Conservation (phyloP, 345 rosid genomes). For the Cochlearia excelsa region DNA sequence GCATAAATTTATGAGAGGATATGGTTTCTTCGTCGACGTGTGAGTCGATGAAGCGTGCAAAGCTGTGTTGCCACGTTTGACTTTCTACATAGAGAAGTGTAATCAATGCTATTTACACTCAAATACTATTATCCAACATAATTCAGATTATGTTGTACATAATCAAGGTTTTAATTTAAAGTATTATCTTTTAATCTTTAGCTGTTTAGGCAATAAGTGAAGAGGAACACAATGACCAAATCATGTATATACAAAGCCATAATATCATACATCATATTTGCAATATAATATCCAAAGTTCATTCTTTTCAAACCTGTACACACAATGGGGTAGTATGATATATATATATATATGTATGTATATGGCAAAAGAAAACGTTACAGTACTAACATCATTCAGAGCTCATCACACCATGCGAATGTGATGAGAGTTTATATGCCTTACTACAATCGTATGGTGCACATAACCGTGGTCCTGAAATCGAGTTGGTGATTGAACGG, state of each 20-base stretch:
- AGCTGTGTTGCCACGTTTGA: conserved; percentile 38
- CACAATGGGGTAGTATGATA: conserved; percentile 1
- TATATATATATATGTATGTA: not conserved
- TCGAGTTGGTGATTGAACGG: conserved; percentile 55
- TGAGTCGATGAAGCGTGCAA: conserved; percentile 34
- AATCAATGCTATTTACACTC: too few species aligned
- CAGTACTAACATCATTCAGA: conserved; percentile 23
- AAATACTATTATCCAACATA: too few species aligned
- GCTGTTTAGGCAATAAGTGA: not conserved
- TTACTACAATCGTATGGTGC: conserved; percentile 57
- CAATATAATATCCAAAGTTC: conserved; percentile 18
- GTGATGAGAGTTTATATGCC: not conserved
- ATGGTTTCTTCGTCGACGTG: conserved; percentile 32
- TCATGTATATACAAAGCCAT: conserved; percentile 4
- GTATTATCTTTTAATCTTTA: too few species aligned
- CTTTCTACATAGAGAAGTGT: conserved; percentile 14
- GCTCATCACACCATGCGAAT: conserved; percentile 5
- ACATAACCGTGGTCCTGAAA: conserved; percentile 61
- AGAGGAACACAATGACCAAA: conserved; percentile 7
- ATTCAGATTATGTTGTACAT: too few species aligned
- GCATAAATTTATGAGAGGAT: conserved; percentile 27
- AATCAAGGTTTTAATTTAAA: too few species aligned
- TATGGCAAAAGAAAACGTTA: conserved; percentile 21
- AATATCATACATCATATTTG: not conserved
- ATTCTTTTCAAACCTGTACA: conserved; percentile 21